A percentile compares a stretch with the other conserved stretches of the same genome.
Conservation (phyloP, 2,329 filamentous ascomycete genomes). For the Zymoseptoria tritici region DNA sequence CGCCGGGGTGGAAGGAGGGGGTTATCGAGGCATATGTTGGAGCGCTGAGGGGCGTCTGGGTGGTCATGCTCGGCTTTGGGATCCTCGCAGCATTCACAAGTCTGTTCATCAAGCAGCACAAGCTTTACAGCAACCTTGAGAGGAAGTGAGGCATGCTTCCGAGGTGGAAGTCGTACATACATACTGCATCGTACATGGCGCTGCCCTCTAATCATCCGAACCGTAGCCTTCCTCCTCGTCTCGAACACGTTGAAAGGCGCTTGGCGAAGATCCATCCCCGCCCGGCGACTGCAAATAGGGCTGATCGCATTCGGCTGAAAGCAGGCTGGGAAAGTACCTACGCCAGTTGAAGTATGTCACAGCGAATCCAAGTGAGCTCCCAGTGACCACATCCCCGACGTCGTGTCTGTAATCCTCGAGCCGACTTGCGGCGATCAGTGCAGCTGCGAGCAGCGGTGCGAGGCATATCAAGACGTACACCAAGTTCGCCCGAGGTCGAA, state of each 20-base stretch:
- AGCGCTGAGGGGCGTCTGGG: conserved; percentile 68
- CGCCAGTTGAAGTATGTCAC: conserved; percentile 54
- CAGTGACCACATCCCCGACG: conserved; percentile 54
- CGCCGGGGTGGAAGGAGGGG: conserved; percentile 59
- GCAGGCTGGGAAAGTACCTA: conserved; percentile 51
- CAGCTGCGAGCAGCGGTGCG: conserved; percentile 49
- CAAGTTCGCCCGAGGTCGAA: conserved; percentile 52
- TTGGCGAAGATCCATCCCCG: conserved; percentile 15
- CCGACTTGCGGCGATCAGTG: conserved; percentile 55
- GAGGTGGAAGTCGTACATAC: not conserved
- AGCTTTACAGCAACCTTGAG: conserved; percentile 62
- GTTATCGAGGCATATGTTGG: conserved; percentile 69
- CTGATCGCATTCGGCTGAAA: conserved; percentile 43
- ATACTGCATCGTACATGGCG: not conserved
- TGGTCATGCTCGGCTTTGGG: conserved; percentile 58
- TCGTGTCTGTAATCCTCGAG: conserved; percentile 59
- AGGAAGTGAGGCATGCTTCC: conserved; percentile 28
- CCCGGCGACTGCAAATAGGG: conserved; percentile 35
- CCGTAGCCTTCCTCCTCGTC: conserved; percentile 38
- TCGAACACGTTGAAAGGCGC: conserved; percentile 33
- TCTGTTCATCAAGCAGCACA: conserved; percentile 70
- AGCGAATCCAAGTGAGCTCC: conserved; percentile 47
- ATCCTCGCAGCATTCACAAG: conserved; percentile 54
- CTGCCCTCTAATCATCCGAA: not conserved
- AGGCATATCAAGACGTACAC: conserved; percentile 48